Conservation (phyloP, 1,139 yeast species). For the Komagataea norvegica region DNA sequence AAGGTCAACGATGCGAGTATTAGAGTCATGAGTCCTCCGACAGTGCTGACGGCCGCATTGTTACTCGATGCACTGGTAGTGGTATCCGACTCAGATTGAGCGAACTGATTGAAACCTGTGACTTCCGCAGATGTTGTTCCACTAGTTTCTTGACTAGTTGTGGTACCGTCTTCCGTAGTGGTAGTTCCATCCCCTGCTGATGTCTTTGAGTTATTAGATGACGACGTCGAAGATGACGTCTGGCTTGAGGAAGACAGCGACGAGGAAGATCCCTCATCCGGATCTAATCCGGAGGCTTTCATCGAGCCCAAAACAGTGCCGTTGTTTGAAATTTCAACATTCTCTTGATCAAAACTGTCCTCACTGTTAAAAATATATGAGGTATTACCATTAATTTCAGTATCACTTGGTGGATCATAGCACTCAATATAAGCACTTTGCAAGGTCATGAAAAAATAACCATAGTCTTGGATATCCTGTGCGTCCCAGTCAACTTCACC, state of each 20-base stretch:
- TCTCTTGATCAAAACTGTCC: conserved; percentile 38
- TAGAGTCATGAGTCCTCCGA: no score
- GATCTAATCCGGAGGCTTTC: conserved; percentile 64
- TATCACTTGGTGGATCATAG: conserved; percentile 61
- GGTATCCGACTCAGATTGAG: no score
- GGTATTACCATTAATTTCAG: conserved; percentile 41
- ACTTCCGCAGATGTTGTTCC: no score
- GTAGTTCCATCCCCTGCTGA: no score
- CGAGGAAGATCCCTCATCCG: conserved; percentile 32
- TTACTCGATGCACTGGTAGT: no score
- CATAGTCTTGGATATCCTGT: conserved; percentile 62
- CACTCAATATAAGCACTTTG: conserved; percentile 58
- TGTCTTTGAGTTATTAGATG: no score
- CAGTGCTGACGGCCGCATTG: no score
- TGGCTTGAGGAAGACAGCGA: conserved; percentile 15
- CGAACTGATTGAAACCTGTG: no score
- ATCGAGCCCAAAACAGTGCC: conserved; percentile 53
- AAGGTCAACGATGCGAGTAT: no score
- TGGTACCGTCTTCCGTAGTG: no score
- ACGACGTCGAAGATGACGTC: conserved; percentile 16
- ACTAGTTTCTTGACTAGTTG: no score
- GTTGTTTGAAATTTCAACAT: conserved; percentile 56
- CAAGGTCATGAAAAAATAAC: conserved; percentile 70
- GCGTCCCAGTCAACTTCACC: conserved; percentile 83
- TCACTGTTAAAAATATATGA: conserved; percentile 56